Percentiles rank a stretch among this genome's conserved stretches.
These are phyloP conservation scores for Lablab purpureus DNA, from an alignment of 306 rosid species.

Conservation along the genomic window DNA sequence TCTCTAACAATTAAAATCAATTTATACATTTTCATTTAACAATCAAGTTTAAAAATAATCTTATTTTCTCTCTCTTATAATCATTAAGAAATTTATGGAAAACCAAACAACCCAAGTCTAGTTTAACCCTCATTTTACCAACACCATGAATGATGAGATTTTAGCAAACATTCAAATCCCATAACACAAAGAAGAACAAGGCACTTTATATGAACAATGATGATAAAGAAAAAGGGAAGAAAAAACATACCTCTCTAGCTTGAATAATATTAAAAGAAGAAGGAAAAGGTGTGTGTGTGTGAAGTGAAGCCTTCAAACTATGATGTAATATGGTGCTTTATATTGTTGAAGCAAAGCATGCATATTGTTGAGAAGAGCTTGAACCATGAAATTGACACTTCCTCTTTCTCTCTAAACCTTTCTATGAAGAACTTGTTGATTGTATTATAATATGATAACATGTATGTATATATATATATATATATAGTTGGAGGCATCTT, in stretches of 20 bases:
- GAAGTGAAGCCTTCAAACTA: not conserved
- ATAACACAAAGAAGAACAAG: not conserved
- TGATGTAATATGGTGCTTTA: not conserved
- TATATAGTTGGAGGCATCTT: conserved; percentile 4
- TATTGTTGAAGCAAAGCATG: not conserved
- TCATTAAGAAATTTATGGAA: too few species aligned
- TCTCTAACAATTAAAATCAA: too few species aligned
- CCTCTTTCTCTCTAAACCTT: not conserved
- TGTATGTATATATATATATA: not conserved
- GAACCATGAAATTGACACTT: not conserved
- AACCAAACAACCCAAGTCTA: not conserved
- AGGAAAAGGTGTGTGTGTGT: not conserved
- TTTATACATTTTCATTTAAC: too few species aligned
- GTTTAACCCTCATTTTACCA: not conserved
- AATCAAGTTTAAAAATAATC: too few species aligned
- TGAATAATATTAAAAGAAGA: not conserved
- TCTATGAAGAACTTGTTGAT: not conserved
- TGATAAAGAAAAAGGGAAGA: not conserved
- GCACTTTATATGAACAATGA: not conserved
- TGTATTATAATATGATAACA: not conserved
- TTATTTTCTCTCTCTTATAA: too few species aligned
- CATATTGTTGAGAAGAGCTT: not conserved
- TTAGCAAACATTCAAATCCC: not conserved
- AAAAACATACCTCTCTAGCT: not conserved
- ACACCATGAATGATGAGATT: not conserved